Base-by-base conservation (phyloP, 2,329 filamentous ascomycete genomes). In the Penicillium sp. region DNA sequence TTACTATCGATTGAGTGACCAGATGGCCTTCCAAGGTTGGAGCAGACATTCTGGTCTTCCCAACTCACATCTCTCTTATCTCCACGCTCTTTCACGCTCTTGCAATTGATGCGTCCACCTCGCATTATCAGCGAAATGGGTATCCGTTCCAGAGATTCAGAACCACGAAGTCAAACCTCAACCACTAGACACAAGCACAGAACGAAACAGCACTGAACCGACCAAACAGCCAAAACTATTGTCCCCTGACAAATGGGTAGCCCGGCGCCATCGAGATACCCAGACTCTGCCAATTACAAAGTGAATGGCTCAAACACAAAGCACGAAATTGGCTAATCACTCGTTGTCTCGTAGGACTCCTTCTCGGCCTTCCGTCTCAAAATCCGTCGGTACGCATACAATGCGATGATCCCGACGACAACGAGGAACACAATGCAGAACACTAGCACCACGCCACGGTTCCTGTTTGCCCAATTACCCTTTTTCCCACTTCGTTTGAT, bases 361-460 rank as follows among this genome's bases (percentile, higher is more conserved):
- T 57, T 65, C 13, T 67, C 63, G 14, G 67, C 65, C 52, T 68
- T 70, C 30, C 62, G 59, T 8, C 67, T 65, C 58, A 70, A 55
- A 48, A 79, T 67, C 65, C 71, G 74, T 59, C 79, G 76, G 59
- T 77, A 76, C 56, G 81, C 64, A 67, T 80, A 79, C 38, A 86
- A 74, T 43, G 66, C 65, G 51, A 79, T 61, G 47, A 87, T 67
- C 23, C 82, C 78, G 56, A 79, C 55, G 40, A 59, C 77, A 60
- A 87, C 79, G 54, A 83, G 65, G 65, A 81, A 81, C 67, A 85
- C 76, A 61, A 87, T 83, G 70, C 74, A 78, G 70, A 87, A 84
- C 54, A 86, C 84, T 59, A 86, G 74, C 45, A 87, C 77, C 58
- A 86, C 82, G 69, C 84, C 84, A 45, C 80, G 77, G 65, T 87